Conservation (phyloP, 2,329 filamentous ascomycete species). For the Exophiala sp. region DNA sequence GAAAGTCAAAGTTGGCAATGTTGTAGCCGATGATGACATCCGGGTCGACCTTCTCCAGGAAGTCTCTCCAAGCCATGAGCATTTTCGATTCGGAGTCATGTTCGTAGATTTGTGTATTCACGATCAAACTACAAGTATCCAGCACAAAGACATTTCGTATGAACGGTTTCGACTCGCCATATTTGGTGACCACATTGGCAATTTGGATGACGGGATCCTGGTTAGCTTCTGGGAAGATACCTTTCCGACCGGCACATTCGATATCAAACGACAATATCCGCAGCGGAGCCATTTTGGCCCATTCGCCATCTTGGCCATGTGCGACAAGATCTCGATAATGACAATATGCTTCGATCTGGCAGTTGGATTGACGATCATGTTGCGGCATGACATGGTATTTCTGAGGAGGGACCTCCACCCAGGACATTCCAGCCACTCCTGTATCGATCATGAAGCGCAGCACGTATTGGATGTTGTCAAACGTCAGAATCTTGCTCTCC, state of each 20-base stretch:
- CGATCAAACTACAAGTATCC: constrained; percentile 86
- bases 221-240: constrained; percentile 90
- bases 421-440: constrained; percentile 91
- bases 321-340: constrained; percentile 80
- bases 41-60: constrained; percentile 83
- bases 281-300: constrained; percentile 95
- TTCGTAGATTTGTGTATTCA: constrained; percentile 87
- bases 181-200: constrained; percentile 89
- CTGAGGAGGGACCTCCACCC: constrained; percentile 78
- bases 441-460: constrained; percentile 98
- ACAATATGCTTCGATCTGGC: constrained; percentile 89
- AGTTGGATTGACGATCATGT: constrained; percentile 75
- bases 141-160: constrained; percentile 95
- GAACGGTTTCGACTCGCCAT: constrained; percentile 94
- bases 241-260: constrained; percentile 95
- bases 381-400: constrained; percentile 69
- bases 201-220: constrained; percentile 96
- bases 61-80: constrained; percentile 89
- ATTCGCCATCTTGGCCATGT: constrained; percentile 85
- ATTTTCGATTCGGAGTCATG: constrained; percentile 80
- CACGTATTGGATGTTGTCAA: constrained; percentile 93
- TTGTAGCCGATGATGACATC: constrained; percentile 99
- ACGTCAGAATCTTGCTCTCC: constrained; percentile 75
- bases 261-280: constrained; percentile 96
- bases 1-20: constrained; percentile 97